Evolutionary conservation across 139 green algal species (phyloP).

Genomic region (Choricystis sp.): DNA sequence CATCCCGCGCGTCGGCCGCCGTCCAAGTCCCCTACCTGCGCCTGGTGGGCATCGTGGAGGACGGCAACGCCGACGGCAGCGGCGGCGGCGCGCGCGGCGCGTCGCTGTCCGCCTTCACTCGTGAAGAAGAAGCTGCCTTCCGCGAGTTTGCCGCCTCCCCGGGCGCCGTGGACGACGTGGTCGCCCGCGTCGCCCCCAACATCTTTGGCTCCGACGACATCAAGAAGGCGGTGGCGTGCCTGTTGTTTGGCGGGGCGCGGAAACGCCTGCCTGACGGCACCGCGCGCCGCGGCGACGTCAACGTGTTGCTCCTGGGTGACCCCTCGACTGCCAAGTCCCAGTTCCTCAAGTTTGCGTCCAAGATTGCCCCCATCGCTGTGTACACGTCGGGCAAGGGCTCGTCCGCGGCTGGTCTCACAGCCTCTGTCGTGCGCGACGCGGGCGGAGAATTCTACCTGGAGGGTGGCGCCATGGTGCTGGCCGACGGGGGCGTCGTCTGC

Average conservation of each 20-base stretch:
- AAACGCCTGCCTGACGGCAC: slow-evolving; percentile 84
- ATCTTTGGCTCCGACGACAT: slow-evolving; percentile 92
- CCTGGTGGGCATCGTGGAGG: slow-evolving; percentile 76
- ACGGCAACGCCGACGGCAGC: slow-evolving; percentile 49
- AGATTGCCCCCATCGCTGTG: slow-evolving; percentile 76
- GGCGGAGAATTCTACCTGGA: slow-evolving; percentile 69
- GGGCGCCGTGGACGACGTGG: slow-evolving; percentile 51
- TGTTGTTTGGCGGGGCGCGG: slow-evolving; percentile 87
- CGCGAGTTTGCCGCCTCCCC: slow-evolving; percentile 66
- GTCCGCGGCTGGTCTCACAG: slow-evolving; percentile 88
- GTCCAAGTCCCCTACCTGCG: slow-evolving; percentile 90
- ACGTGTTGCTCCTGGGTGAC: slow-evolving; percentile 95
- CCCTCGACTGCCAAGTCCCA: slow-evolving; percentile 96
- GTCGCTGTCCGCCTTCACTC: slow-evolving; percentile 23
- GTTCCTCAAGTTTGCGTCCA: slow-evolving; percentile 91
- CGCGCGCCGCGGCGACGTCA: slow-evolving; percentile 85
- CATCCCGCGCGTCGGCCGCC: slow-evolving; percentile 20
- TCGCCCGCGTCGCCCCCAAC: slow-evolving; percentile 60
- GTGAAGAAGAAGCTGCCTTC: slow-evolving; percentile 67
- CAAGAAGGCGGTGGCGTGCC: slow-evolving; percentile 86
- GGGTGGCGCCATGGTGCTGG: slow-evolving; percentile 95
- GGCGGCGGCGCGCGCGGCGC: slow-evolving; percentile 53
- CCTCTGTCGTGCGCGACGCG: slow-evolving; percentile 61
- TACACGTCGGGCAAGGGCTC: slow-evolving; percentile 96
- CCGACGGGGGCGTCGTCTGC: slow-evolving; percentile 92